Percentiles rank a stretch among this genome's conserved stretches.
Evolutionary conservation across 2,329 filamentous ascomycete species (phyloP).

Genomic region (Bipolaris cookei): DNA sequence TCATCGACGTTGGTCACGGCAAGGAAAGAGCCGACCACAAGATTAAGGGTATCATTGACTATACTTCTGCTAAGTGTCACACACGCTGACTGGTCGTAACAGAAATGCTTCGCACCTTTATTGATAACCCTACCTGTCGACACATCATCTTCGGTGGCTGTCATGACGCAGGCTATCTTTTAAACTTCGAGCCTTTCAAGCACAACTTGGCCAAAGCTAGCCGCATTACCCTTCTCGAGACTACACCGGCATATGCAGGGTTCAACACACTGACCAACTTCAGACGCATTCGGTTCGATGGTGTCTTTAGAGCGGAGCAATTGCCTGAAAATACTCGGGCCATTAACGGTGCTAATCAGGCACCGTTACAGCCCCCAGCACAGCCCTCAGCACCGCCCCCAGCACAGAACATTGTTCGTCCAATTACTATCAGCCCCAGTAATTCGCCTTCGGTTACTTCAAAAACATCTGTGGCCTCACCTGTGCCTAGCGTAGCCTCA

Average conservation of each 20-base stretch:
- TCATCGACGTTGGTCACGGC: conserved; percentile 56
- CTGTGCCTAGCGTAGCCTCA: conserved; percentile 30
- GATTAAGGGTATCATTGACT: conserved; percentile 46
- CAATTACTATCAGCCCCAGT: conserved; percentile 23
- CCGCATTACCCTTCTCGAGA: conserved; percentile 55
- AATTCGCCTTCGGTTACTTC: conserved; percentile 22
- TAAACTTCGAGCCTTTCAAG: conserved; percentile 55
- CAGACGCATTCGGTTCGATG: conserved; percentile 47
- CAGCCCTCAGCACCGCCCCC: conserved; percentile 5
- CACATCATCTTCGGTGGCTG: conserved; percentile 58
- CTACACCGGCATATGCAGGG: conserved; percentile 50
- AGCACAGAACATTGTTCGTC: conserved; percentile 18
- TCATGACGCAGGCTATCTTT: conserved; percentile 56
- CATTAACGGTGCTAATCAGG: conserved; percentile 7
- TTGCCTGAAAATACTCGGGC: conserved; percentile 43
- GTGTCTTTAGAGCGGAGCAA: conserved; percentile 51
- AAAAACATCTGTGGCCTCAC: conserved; percentile 16
- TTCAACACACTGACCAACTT: conserved; percentile 52
- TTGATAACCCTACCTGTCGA: conserved; percentile 55
- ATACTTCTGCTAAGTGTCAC: background rate
- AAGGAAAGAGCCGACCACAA: conserved; percentile 58
- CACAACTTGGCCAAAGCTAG: conserved; percentile 47
- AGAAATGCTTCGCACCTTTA: conserved; percentile 56
- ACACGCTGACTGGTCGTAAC: conserved; percentile 13
- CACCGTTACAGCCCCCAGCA: conserved; percentile 11